Evolutionary conservation across 306 rosid species (phyloP).

Genomic region (Geum urbanum): DNA sequence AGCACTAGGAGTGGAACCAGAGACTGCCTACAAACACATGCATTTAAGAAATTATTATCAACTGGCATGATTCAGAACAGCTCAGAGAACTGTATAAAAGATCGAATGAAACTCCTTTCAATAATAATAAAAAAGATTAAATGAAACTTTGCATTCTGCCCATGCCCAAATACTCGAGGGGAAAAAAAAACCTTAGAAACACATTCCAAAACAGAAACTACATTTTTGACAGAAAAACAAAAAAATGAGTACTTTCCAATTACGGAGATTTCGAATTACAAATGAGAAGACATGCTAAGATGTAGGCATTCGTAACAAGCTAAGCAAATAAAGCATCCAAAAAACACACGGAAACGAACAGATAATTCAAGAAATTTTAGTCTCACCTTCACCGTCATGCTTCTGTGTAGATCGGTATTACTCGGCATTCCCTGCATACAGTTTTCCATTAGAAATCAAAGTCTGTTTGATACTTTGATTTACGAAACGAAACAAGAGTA

Average conservation of each 20-base stretch:
- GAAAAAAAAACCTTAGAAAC: neutral
- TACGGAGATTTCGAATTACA: neutral
- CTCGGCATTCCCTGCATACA: conserved; percentile 40
- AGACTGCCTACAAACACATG: conserved; percentile 54
- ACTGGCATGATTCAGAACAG: conserved; percentile 5
- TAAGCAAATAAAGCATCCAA: neutral
- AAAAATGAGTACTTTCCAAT: neutral
- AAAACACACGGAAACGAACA: neutral
- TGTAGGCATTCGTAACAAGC: neutral
- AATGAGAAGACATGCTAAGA: neutral
- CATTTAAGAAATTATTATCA: neutral
- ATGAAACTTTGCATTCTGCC: neutral
- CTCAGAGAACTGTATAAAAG: neutral
- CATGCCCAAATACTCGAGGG: neutral
- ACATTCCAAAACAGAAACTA: neutral
- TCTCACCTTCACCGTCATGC: conserved; percentile 56
- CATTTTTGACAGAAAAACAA: too few species aligned
- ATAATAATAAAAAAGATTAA: too few species aligned
- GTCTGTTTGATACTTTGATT: neutral
- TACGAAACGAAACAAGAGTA: neutral
- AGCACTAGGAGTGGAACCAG: conserved; percentile 63
- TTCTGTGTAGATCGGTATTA: conserved; percentile 38
- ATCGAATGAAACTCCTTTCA: too few species aligned
- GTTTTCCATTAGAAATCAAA: neutral
- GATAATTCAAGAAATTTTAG: neutral